Conservation (phyloP, 1,139 yeast species). For the Pichia sp. region DNA sequence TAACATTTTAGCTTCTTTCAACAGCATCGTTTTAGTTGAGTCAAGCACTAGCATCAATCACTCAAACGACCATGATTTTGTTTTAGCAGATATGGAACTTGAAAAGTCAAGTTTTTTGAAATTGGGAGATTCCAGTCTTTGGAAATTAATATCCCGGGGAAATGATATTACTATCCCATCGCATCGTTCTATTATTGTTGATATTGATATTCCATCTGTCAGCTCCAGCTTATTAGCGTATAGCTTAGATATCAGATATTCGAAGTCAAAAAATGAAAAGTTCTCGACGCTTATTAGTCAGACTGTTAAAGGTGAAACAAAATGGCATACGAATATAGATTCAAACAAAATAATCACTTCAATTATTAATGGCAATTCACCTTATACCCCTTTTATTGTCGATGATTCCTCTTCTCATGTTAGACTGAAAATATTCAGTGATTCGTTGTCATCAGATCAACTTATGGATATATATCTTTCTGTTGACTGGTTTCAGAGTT, state of each 20-base stretch:
- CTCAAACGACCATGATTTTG: conserved; percentile 36
- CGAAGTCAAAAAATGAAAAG: conserved; percentile 26
- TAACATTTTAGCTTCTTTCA: conserved; percentile 38
- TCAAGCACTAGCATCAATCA: conserved; percentile 29
- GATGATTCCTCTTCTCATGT: conserved; percentile 28
- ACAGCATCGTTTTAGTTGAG: conserved; percentile 46
- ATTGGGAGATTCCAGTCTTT: conserved; percentile 34
- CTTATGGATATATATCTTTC: conserved; percentile 35
- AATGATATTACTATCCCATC: conserved; percentile 43
- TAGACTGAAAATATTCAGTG: conserved; percentile 46
- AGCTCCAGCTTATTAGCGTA: conserved; percentile 64
- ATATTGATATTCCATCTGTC: conserved; percentile 49
- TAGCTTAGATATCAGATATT: conserved; percentile 35
- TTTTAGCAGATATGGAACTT: conserved; percentile 36
- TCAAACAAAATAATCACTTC: conserved; percentile 36
- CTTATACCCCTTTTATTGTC: conserved; percentile 58
- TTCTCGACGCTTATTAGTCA: conserved; percentile 70
- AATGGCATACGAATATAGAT: conserved; percentile 60
- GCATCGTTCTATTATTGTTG: conserved; percentile 44
- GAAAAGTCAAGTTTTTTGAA: conserved; percentile 28
- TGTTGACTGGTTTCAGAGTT: conserved; percentile 42
- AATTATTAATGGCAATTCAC: conserved; percentile 71
- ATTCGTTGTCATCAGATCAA: conserved; percentile 31
- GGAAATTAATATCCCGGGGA: conserved; percentile 36
- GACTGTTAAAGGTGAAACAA: conserved; percentile 64